Base-by-base conservation (phyloP, 192 early-diverging fungal species). In the Entomortierella beljakovae region DNA sequence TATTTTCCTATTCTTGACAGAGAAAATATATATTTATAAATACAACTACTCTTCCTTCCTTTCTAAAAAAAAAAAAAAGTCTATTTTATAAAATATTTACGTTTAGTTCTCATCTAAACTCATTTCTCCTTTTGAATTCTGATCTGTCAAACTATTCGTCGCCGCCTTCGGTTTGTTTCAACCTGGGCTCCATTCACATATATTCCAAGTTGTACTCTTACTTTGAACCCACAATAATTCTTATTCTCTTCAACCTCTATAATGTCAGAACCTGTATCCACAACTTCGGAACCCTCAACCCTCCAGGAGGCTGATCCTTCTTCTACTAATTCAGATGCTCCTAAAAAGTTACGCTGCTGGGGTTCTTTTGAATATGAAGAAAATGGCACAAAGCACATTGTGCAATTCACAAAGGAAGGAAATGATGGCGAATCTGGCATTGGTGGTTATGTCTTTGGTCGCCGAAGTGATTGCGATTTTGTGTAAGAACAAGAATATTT, bases 381-480 rank as follows among this genome's bases (percentile, higher is more conserved):
- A 40, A 54, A 64, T 11, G 67, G 67, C 33, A 32, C 40, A 25
- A 79, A 79, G 50, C 43, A 59, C 46, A 69, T 65, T 16, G 29
- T 79, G 22, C 48, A 65, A 25, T 79, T 79, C 50, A 70, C 67
- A 64, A 79, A 79, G 57, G 67, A 62, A 33, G 75, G 67, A 7
- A 64, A 79, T n/a, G 75, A 77, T 11, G 74, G 75, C 22, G 75
- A 79, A 15, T 59, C 67, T 8, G 75, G 75, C 18, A 55, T 79
- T 20, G 67, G 75, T 9, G 75, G 75, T 2, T 79, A 79, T 57
- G 75, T 79, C 68, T 79, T 69, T 70, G 75, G 75, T 15, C 66
- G 75, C 13, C 20, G 23, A 34, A 15, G 29, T 13, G 75, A 79
- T 23, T 70, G 75, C 57, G 75, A 79, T 42, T 70, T 79, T 35